phyloP scores from a whole-genome alignment of 2,329 filamentous ascomycete genomes.

The Fusarium mangiferae region DNA sequence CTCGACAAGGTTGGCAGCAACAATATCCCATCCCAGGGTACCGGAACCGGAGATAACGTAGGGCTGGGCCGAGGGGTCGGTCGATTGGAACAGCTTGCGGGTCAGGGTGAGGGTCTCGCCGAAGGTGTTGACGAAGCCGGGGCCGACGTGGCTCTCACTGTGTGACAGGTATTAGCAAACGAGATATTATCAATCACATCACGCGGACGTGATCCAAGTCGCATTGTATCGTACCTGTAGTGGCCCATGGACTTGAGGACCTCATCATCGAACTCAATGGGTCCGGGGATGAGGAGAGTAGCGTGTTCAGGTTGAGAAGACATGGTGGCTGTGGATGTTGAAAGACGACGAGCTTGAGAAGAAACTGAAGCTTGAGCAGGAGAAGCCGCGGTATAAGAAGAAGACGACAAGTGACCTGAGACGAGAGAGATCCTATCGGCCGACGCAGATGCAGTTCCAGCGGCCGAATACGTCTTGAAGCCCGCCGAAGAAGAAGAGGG shows the following conservation, averaged over 20 bases:
- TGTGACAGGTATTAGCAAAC: conserved; percentile 6
- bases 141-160: conserved; percentile 93
- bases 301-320: conserved; percentile 70
- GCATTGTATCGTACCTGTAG: conserved; percentile 68
- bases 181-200: background rate
- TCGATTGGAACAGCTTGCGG: conserved; percentile 93
- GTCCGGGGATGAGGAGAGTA: conserved; percentile 93
- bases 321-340: conserved; percentile 57
- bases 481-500: conserved; percentile 46
- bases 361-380: conserved; percentile 25
- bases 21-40: conserved; percentile 95
- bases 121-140: conserved; percentile 88
- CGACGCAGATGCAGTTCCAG: conserved; percentile 24
- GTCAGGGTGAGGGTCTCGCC: conserved; percentile 89
- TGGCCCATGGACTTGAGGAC: conserved; percentile 95
- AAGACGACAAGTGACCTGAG: conserved; percentile 40
- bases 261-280: conserved; percentile 98
- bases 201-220: conserved; percentile 2
- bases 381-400: conserved; percentile 31
- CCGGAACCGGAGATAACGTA: conserved; percentile 95
- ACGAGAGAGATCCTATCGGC: conserved; percentile 46
- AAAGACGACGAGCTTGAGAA: conserved; percentile 36
- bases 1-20: conserved; percentile 93
- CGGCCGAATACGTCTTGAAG: conserved; percentile 40
- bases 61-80: conserved; percentile 82